Base-by-base conservation (phyloP, 2,329 filamentous ascomycete genomes). In the Alternaria novae-zelandiae region DNA sequence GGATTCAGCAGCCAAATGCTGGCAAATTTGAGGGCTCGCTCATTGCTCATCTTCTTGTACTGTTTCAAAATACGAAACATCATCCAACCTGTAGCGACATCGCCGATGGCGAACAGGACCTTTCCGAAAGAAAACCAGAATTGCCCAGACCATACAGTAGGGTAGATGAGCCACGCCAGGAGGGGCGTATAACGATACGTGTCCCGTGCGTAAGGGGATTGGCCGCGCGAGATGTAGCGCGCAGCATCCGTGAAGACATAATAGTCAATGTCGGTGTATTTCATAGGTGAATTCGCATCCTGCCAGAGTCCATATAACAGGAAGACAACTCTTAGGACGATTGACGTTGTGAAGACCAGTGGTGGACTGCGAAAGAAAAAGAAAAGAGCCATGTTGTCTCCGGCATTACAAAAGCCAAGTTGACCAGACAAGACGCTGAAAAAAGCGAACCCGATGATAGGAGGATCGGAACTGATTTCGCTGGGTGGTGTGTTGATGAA, bases 211-310 rank as follows among this genome's bases (percentile, higher is more conserved):
- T 99, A 99, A 2, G 96, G 96, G 0, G 92, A 92, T 50, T 83
- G 82, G 4, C 87, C 87, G n/a, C 81, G 83, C 4, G 89, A 82
- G 46, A 93, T 83, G 80, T 91, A 95, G 68, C 92, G 91, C 3
- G 96, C 89, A 25, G 96, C 96, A 79, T 98, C 95, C 53, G 96
- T 98, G 84, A 99, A 99, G 79, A 99, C 96, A 69, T 94, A 89
- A 82, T 99, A 99, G 85, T 99, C 96, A 74, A 99, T 97, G 82
- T 99, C 96, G 55, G 96, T 99, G 84, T 98, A 99, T 82, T 98
- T 98, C 76, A 99, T 83, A 13, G 95, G 90, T 8, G 94, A 96
- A 82, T 94, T 86, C 64, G 93, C 90, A 82, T 99, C 96, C 83
- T 99, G 96, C 85, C 92, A 94, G 64, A 93, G 87, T 62, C 96